These are phyloP conservation scores for Fusarium musae DNA, from an alignment of 2,329 filamentous ascomycete species.

Conservation along the genomic window DNA sequence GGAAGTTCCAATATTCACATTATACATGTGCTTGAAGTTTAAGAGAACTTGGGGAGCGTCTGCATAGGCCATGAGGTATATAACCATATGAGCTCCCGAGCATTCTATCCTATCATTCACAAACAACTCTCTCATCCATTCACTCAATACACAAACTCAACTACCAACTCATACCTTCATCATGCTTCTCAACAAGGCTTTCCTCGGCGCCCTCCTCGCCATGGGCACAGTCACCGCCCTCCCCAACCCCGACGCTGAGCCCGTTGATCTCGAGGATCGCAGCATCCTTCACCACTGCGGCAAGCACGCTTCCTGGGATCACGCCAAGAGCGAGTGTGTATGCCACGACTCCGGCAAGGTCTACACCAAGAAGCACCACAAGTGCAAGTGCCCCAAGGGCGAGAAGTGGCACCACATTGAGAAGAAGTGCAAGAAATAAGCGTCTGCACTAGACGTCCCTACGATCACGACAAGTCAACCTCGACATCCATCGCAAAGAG, in stretches of 20 bases:
- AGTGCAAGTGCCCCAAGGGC: conserved; percentile 25
- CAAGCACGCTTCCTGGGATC: conserved; percentile 5
- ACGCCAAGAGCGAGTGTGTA: conserved; percentile 1
- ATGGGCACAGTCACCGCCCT: conserved; percentile 18
- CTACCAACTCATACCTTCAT: not conserved
- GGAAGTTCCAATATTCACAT: not conserved
- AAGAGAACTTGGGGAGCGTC: not conserved
- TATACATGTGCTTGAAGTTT: not conserved
- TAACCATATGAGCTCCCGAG: not conserved
- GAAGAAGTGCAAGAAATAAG: conserved; percentile 21
- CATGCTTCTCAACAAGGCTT: conserved; percentile 22
- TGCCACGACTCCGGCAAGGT: conserved; percentile 25
- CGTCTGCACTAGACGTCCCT: not conserved
- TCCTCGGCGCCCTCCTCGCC: conserved; percentile 14
- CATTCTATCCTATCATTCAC: not conserved
- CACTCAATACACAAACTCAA: not conserved
- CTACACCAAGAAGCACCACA: conserved; percentile 16
- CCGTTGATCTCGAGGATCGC: not conserved
- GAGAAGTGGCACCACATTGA: conserved; percentile 25
- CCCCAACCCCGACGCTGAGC: conserved; percentile 9
- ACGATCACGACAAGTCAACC: rapidly evolving
- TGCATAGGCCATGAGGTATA: not conserved
- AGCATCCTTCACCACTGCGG: conserved; percentile 25
- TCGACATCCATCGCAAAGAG: no score
- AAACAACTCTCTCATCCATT: not conserved